Evolutionary conservation across 306 rosid species (phyloP).

Genomic region (cucumber (Cucumis sativus)): Cucumber_9930_V3 NC_026661.2:4149501-4150000

Average conservation of each 20-base stretch:
- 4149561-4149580: constrained; percentile 11
- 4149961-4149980: too few relatives aligned
- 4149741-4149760: background rate
- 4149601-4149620: constrained; percentile 46
- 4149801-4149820: background rate
- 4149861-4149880: too few relatives aligned
- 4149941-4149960: too few relatives aligned
- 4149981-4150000: too few relatives aligned
- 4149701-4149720: background rate
- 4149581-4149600: constrained; percentile 21
- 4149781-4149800: background rate
- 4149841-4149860: background rate
- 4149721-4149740: background rate
- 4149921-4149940: too few relatives aligned
- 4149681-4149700: constrained; percentile 46
- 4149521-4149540: constrained; percentile 39
- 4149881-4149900: too few relatives aligned
- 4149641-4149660: constrained; percentile 43
- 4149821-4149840: too few relatives aligned
- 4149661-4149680: constrained; percentile 52
- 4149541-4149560: constrained; percentile 46
- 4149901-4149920: too few relatives aligned
- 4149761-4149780: background rate
- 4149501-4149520: constrained; percentile 26
- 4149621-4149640: constrained; percentile 44